A percentile compares a stretch with the other conserved stretches of the same genome.
Conservation (phyloP, 345 rosid species). For the Pistacia vera region DNA sequence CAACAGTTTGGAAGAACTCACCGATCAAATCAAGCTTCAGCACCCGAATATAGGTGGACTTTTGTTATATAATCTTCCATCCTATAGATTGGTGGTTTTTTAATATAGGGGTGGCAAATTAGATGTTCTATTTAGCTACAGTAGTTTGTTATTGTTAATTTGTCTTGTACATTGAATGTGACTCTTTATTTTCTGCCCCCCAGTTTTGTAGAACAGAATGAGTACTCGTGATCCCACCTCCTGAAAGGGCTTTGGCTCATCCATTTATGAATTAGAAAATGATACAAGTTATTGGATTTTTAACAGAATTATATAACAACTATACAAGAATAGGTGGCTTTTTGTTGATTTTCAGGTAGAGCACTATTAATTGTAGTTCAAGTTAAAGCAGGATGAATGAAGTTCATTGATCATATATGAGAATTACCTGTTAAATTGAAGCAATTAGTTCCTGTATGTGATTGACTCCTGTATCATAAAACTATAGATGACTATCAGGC, state of each 20-base stretch:
- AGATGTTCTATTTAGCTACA: no score
- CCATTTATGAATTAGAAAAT: not conserved
- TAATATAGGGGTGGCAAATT: no score
- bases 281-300: not conserved
- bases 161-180: no score
- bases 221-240: no score
- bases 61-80: conserved; percentile 14
- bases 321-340: not conserved
- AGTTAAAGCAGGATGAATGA: not conserved
- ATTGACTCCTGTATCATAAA: not conserved
- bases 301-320: not conserved
- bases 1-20: conserved; percentile 99
- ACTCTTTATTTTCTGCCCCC: no score
- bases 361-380: not conserved
- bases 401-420: not conserved
- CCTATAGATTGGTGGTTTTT: not conserved
- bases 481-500: not conserved
- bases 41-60: conserved; percentile 90
- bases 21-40: conserved; percentile 98
- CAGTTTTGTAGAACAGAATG: no score
- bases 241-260: not conserved
- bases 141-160: no score
- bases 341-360: not conserved
- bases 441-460: not conserved
- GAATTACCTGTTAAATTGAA: not conserved